phyloP scores from a whole-genome alignment of 169 alveolate species.

The Plasmodium vivax region DNA sequence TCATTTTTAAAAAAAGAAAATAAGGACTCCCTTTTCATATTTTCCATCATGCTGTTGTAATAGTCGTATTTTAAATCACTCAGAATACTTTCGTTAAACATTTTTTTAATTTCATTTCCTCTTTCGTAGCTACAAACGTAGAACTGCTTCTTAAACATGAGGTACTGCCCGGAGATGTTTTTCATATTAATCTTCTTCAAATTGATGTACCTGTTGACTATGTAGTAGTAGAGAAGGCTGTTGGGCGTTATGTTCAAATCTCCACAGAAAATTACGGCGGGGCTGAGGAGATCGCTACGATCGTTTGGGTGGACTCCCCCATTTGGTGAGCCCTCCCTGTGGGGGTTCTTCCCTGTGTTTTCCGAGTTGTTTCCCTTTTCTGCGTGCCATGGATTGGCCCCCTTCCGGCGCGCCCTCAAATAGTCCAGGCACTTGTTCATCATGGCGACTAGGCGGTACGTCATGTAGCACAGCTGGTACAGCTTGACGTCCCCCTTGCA shows the following conservation, averaged over 20 bases:
- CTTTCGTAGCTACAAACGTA: constrained; percentile 24
- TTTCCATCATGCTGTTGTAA: constrained; percentile 16
- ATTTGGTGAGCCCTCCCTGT: neutral
- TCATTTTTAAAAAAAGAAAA: constrained; percentile 54
- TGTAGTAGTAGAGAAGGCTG: constrained; percentile 80
- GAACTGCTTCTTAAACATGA: constrained; percentile 81
- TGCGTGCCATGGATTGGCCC: neutral
- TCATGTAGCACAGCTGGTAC: constrained; percentile 79
- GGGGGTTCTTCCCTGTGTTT: neutral
- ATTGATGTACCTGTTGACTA: constrained; percentile 79
- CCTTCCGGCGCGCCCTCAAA: neutral
- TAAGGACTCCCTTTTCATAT: constrained; percentile 40
- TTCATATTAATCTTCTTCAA: constrained; percentile 77
- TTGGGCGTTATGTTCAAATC: constrained; percentile 86
- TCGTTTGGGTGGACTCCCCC: neutral
- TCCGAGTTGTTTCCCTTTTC: neutral
- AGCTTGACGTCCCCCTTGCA: constrained; percentile 83
- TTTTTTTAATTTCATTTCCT: constrained; percentile 48
- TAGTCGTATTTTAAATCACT: constrained; percentile 26
- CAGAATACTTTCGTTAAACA: constrained; percentile 50
- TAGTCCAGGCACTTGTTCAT: constrained; percentile 61
- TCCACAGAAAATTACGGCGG: constrained; percentile 82
- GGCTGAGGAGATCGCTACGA: constrained; percentile 33
- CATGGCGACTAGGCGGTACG: constrained; percentile 75
- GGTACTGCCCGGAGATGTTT: constrained; percentile 82